phyloP scores from a whole-genome alignment of 1,139 yeast species.

The Sugiyamaella paludigena region DNA sequence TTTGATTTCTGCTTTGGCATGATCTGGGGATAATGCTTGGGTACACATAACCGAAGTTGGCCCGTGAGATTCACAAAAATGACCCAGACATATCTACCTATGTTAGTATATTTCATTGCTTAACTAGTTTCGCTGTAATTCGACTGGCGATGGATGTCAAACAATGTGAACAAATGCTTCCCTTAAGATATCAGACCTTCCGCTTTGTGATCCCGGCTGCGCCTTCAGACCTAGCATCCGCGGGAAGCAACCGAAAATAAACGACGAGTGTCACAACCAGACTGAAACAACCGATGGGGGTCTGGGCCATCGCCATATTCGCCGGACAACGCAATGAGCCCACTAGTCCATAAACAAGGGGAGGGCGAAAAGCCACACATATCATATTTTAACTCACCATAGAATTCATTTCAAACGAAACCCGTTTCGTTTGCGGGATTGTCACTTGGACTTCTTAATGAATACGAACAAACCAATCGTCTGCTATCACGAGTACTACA shows the following conservation, averaged over 20 bases:
- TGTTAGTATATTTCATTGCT: too few species aligned
- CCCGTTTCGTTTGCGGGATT: background rate
- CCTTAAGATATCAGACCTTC: background rate
- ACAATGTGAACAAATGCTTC: background rate
- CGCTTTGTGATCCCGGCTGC: background rate
- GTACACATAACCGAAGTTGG: conserved; percentile 77
- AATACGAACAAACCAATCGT: background rate
- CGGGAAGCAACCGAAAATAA: too few species aligned
- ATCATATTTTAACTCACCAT: conserved; percentile 6
- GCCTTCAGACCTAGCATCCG: too few species aligned
- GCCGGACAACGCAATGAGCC: background rate
- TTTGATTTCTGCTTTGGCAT: conserved; percentile 23
- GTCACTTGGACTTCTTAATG: too few species aligned
- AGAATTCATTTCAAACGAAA: conserved; percentile 8
- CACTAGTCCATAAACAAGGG: background rate
- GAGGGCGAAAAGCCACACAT: background rate
- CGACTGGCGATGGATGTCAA: background rate
- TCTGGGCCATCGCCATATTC: too few species aligned
- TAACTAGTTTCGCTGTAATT: too few species aligned
- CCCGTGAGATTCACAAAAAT: conserved; percentile 85
- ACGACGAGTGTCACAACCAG: too few species aligned
- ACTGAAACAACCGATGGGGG: too few species aligned
- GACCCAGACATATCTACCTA: conserved; percentile 56
- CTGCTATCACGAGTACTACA: too few species aligned
- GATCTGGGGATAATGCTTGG: conserved; percentile 44